Evolutionary conservation across 257 asterid species (phyloP).

Genomic region (Solanum chaucha): DNA sequence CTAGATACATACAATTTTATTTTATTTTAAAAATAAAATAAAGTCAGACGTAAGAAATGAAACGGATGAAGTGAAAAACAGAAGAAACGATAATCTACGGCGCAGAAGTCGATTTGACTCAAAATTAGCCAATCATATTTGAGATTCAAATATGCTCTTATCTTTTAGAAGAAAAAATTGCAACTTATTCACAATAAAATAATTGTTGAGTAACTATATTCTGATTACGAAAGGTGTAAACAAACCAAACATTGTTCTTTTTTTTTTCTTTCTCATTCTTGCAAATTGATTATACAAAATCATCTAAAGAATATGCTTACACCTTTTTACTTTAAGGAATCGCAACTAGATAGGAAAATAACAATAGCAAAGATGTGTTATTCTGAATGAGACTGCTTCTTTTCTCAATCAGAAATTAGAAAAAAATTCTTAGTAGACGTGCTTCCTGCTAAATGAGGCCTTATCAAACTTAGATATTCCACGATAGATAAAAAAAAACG

Average conservation of each 20-base stretch:
- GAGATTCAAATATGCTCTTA: background rate
- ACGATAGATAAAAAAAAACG: too few relatives aligned
- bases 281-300: background rate
- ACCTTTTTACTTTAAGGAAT: background rate
- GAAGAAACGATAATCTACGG: background rate
- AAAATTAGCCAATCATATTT: background rate
- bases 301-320: background rate
- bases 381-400: too few relatives aligned
- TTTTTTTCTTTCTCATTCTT: background rate
- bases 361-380: too few relatives aligned
- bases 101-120: background rate
- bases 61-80: background rate
- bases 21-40: too few relatives aligned
- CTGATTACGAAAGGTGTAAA: background rate
- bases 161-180: background rate
- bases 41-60: background rate
- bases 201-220: background rate
- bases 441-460: too few relatives aligned
- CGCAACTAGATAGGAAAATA: background rate
- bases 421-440: too few relatives aligned
- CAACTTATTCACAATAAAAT: background rate
- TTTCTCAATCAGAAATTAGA: too few relatives aligned
- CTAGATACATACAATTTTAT: too few relatives aligned
- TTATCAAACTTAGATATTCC: too few relatives aligned
- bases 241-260: background rate